Evolutionary conservation across 31 red algal species (phyloP), one percentile per base, ranked within the genome.

Genomic region (Asparagopsis taxiformis): DNA sequence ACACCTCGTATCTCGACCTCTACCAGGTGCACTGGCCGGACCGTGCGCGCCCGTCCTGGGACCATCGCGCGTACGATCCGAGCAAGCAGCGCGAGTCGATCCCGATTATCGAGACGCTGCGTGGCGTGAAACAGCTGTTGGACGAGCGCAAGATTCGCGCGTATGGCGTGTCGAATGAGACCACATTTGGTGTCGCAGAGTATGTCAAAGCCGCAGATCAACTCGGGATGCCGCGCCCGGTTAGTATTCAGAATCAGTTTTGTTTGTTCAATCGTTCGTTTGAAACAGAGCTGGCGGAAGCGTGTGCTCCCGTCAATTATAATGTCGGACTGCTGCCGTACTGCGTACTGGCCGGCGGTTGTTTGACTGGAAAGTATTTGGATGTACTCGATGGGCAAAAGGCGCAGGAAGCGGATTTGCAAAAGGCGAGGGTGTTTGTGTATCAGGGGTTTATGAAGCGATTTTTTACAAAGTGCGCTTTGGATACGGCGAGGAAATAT

Each of bases 171-270:
- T 25, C 72, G 51, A 44, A 70, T 36, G 88, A 75, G 30, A 24
- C 31, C n/a, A 77, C 68, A 34, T 31, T 34, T 20, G 71, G 69
- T 1, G 11, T 84, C 34, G 82, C 80, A 36, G 75, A 73, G 22
- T 67, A 77, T n/a, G 54, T 88, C 23, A 57, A 77, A 23, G 79
- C 76, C 16, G 70, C 89, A 65, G 72, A 85, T n/a, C 37, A 82
- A 44, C 79, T 95, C 22, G 93, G 93, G 6, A 35, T 66, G 1
- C 67, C 87, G 1, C 31, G 68, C 9, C 79, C 87, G 0, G 88
- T 90, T 13, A 70, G 79, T 31, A 73, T 97, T 32, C 94, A 97
- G 55, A 97, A 97, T 62, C 80, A 68, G 3, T 97, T 87, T 71
- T 78, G 72, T 31, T 56, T 97, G 21, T 68, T 93, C 19, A 54